Evolutionary conservation across 768 basidiomycete genomes (phyloP), one percentile per base, ranked within the genome.

Genomic region (Mycena rebaudengoi): DNA sequence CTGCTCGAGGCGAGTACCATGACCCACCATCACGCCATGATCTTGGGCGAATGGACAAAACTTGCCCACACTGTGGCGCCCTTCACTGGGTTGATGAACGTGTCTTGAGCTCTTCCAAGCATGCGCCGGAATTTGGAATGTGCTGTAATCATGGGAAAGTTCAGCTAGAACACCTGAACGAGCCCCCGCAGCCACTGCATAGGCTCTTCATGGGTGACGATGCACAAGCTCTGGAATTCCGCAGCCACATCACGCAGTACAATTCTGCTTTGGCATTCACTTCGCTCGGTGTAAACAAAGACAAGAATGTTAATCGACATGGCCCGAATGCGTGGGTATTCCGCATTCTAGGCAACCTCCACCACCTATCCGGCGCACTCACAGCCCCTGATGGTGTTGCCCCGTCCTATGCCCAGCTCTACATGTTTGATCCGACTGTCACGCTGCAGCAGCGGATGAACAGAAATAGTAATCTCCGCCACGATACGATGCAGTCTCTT

Each of bases 371-470:
- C 13, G 37, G 51, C 14, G 35, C 51, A 2, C 35, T 52, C 5
- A 40, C 51, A 5, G 51, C 51, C 18, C 51, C 51, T 25, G 51
- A 39, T 1, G 49, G 49, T 21, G 16, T 18, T 7, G n/a, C 49
- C 10, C 49, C 49, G 10, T 50, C 49, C 3, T 50, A 50, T 21
- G 23, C 49, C n/a, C 49, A 50, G 21, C 32, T 50, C 4, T 53
- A 53, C 29, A 53, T 53, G 16, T 53, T 39, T 29, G 51, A 53
- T 37, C 51, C 51, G 18, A 18, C 25, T 28, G 39, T 41, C 13
- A 28, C 51, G 18, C 16, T 53, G 3, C 53, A 55, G 29, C 53
- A 55, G 29, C 53, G 53, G 12, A 55, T 55, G 40, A 43, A 44
- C 18, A 4, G 53, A 3, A 55, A 55, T 30, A 44, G 41, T 18